Percentiles rank a stretch among this genome's conserved stretches.
phyloP scores from a whole-genome alignment of 352 stramenopile genomes.

The Pythium apleroticum region DNA sequence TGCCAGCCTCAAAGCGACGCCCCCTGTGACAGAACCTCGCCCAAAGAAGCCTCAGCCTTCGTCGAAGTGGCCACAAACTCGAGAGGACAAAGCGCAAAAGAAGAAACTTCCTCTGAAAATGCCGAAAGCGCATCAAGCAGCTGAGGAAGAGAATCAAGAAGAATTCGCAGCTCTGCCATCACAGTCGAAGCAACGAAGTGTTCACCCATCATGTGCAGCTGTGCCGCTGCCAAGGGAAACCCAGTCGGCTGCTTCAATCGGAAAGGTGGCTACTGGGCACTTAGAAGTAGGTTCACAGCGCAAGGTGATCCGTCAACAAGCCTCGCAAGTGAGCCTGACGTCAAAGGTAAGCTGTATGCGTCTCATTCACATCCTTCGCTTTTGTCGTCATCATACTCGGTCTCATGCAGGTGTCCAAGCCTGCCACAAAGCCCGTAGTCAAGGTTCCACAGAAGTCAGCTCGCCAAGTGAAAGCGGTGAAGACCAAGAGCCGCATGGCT shows the following conservation, averaged over 20 bases:
- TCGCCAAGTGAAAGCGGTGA: background rate
- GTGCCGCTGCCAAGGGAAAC: too few relatives aligned
- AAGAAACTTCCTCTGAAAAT: background rate
- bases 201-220: too few relatives aligned
- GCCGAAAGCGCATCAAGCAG: background rate
- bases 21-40: background rate
- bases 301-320: background rate
- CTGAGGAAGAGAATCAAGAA: background rate
- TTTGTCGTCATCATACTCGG: background rate
- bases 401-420: background rate
- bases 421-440: background rate
- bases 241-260: background rate
- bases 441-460: background rate
- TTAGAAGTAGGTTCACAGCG: background rate
- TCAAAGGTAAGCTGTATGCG: background rate
- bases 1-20: background rate
- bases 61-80: background rate
- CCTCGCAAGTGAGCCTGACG: background rate
- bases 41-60: background rate
- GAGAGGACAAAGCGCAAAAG: background rate
- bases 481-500: slow-evolving; percentile 9
- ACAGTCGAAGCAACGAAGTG: background rate
- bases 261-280: background rate
- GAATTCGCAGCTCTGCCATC: too few relatives aligned
- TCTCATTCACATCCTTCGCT: background rate